phyloP scores from a whole-genome alignment of 73 alveolate genomes.

The Paramecium biaurelia region DNA sequence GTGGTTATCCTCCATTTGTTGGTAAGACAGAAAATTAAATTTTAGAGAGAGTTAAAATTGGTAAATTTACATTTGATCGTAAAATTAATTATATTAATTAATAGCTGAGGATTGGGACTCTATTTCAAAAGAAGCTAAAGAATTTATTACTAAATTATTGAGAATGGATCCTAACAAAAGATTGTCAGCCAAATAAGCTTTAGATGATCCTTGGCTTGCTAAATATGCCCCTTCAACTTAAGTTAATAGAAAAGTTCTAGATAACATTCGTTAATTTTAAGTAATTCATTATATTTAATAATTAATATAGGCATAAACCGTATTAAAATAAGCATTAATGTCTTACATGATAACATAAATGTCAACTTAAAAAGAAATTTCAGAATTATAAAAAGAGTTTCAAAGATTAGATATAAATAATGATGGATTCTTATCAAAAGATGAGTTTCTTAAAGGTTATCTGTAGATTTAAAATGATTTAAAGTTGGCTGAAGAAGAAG shows the following conservation, averaged over 20 bases:
- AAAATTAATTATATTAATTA: neutral
- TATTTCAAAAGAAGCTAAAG: constrained; percentile 69
- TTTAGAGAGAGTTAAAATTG: constrained; percentile 62
- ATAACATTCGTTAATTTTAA: constrained; percentile 48
- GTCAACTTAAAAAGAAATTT: constrained; percentile 61
- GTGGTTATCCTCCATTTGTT: constrained; percentile 74
- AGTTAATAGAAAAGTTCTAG: constrained; percentile 11
- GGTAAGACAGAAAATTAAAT: constrained; percentile 69
- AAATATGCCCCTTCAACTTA: constrained; percentile 46
- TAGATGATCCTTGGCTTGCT: constrained; percentile 63
- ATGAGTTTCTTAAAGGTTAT: constrained; percentile 66
- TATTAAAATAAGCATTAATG: constrained; percentile 68
- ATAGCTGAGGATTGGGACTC: constrained; percentile 65
- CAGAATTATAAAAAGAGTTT: constrained; percentile 59
- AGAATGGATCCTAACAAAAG: constrained; percentile 66
- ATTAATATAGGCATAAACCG: constrained; percentile 21
- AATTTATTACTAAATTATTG: constrained; percentile 60
- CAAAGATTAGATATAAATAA: constrained; percentile 65
- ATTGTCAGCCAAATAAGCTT: constrained; percentile 62
- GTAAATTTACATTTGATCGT: constrained; percentile 57
- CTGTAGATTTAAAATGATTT: neutral
- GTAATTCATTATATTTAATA: neutral
- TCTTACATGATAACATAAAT: constrained; percentile 68
- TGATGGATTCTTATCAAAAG: constrained; percentile 73
- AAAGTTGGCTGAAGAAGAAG: constrained; percentile 15